Percentiles rank a stretch among this genome's conserved stretches.
Conservation (phyloP, 2,329 filamentous ascomycete genomes). For the Eutypa lata region DNA sequence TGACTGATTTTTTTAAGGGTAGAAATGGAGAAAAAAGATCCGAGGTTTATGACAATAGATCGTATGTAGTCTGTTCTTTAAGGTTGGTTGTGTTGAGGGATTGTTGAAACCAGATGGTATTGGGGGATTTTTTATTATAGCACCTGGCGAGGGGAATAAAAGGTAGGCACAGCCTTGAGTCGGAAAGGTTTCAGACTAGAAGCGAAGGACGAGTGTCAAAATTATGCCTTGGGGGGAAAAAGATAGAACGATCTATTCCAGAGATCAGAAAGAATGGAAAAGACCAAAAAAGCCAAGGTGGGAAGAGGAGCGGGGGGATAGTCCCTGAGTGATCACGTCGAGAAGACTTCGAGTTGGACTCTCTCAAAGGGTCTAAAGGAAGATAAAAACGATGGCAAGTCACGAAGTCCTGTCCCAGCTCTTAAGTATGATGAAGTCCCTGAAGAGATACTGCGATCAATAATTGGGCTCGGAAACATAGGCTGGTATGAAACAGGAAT, state of each 20-base stretch:
- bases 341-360: slow-evolving; percentile 12
- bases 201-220: slow-evolving; percentile 18
- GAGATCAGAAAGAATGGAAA: slow-evolving; percentile 16
- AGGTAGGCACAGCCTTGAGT: slow-evolving; percentile 30
- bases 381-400: slow-evolving; percentile 7
- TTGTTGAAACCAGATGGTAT: slow-evolving; percentile 2
- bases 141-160: slow-evolving; percentile 8
- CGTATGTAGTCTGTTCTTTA: slow-evolving; percentile 1
- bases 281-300: slow-evolving; percentile 9
- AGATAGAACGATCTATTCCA: slow-evolving; percentile 28
- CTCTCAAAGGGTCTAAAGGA: slow-evolving; percentile 19
- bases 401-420: slow-evolving; percentile 14
- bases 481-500: slow-evolving; percentile 1
- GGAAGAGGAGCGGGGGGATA: slow-evolving; percentile 9
- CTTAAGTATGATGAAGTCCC: slow-evolving; percentile 7
- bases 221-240: slow-evolving; percentile 16
- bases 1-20: slow-evolving; percentile 26
- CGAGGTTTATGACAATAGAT: too few relatives aligned
- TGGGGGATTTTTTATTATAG: slow-evolving; percentile 1
- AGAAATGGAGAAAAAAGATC: too few relatives aligned
- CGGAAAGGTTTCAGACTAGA: slow-evolving; percentile 17
- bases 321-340: not conserved
- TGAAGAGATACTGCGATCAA: not conserved
- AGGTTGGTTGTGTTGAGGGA: too few relatives aligned
- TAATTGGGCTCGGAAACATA: not conserved